phyloP scores from a whole-genome alignment of 306 rosid species.

The Delonix regia region DNA sequence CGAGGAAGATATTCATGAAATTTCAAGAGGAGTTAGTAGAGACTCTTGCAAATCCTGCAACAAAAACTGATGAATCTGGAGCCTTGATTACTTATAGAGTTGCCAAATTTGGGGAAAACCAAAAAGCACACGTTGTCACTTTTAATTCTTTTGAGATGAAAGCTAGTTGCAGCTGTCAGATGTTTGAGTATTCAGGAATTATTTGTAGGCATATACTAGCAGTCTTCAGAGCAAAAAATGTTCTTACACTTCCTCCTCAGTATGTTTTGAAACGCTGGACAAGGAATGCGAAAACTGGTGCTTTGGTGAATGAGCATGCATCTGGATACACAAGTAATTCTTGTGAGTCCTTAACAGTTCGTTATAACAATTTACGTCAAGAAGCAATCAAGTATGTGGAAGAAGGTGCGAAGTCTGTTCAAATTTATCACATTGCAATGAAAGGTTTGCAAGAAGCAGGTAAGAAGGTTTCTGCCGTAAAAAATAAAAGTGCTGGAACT shows the following conservation, averaged over 20 bases:
- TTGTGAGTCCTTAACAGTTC: conserved; percentile 59
- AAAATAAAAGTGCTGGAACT: conserved; percentile 53
- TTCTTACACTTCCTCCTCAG: conserved; percentile 84
- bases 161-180: conserved; percentile 88
- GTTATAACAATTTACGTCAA: conserved; percentile 76
- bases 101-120: conserved; percentile 83
- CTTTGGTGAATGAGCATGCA: conserved; percentile 51
- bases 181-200: conserved; percentile 89
- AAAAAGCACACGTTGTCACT: conserved; percentile 68
- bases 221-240: conserved; percentile 81
- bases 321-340: conserved; percentile 58
- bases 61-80: conserved; percentile 77
- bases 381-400: conserved; percentile 89
- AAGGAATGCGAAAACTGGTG: conserved; percentile 73
- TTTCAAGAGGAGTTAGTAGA: conserved; percentile 93
- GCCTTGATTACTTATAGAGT: conserved; percentile 74
- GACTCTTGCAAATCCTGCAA: conserved; percentile 90
- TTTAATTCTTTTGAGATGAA: conserved; percentile 69
- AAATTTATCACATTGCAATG: conserved; percentile 79
- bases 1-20: conserved; percentile 75
- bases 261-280: conserved; percentile 92
- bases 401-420: conserved; percentile 91
- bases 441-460: conserved; percentile 81
- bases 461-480: conserved; percentile 63
- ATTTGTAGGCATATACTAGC: conserved; percentile 85